These are phyloP conservation scores for Syzygium jambos DNA, from an alignment of 345 rosid genomes.

Conservation along the genomic window DNA sequence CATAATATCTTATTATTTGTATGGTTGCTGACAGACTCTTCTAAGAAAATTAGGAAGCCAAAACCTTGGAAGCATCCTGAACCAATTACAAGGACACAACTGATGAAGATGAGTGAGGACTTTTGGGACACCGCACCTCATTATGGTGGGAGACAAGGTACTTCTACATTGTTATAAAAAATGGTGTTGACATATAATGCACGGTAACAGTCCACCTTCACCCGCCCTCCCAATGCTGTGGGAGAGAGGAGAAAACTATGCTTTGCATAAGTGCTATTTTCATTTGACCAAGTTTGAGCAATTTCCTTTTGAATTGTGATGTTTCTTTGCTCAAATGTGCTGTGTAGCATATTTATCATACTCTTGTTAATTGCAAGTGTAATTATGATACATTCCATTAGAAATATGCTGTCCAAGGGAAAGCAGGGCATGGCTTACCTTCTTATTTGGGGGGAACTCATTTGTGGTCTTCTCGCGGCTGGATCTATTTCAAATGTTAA, in stretches of 20 bases:
- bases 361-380: not conserved
- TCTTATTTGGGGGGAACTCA: not conserved
- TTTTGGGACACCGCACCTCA: slow-evolving; percentile 87
- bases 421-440: not conserved
- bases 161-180: not conserved
- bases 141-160: slow-evolving; percentile 74
- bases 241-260: not conserved
- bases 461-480: not conserved
- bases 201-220: not conserved
- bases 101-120: slow-evolving; percentile 59
- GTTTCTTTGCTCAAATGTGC: not conserved
- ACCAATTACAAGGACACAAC: slow-evolving; percentile 57
- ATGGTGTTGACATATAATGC: not conserved
- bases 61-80: slow-evolving; percentile 66
- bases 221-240: not conserved
- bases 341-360: not conserved
- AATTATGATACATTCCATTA: not conserved
- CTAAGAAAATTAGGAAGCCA: slow-evolving; percentile 39
- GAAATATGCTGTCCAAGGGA: not conserved
- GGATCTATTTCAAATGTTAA: not conserved
- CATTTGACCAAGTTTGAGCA: not conserved
- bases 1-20: not conserved
- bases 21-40: slow-evolving; percentile 6
- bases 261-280: not conserved
- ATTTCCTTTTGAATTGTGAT: not conserved